These are phyloP conservation scores for Trypethelium eluteriae DNA, from an alignment of 495 filamentous ascomycete species.

Conservation along the genomic window DNA sequence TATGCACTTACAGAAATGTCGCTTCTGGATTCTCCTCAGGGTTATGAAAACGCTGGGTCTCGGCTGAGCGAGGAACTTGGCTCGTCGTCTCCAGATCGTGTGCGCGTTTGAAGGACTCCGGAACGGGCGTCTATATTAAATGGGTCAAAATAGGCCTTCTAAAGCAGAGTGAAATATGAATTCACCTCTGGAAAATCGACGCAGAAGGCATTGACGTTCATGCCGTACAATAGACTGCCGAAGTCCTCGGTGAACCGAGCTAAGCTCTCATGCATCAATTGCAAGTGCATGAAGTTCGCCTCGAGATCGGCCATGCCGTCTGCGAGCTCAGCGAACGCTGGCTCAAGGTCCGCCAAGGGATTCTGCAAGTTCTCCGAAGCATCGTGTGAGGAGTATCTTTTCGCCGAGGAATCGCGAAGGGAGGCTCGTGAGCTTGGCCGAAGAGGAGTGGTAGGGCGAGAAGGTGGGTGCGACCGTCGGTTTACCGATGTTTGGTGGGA, in stretches of 20 bases:
- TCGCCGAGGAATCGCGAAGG: constrained; percentile 53
- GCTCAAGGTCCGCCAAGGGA: constrained; percentile 76
- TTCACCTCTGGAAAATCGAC: constrained; percentile 92
- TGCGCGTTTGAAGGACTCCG: constrained; percentile 66
- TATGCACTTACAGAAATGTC: constrained; percentile 72
- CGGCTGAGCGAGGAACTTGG: constrained; percentile 18
- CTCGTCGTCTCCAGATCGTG: constrained; percentile 16
- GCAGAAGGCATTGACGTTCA: constrained; percentile 99
- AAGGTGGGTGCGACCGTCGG: constrained; percentile 47
- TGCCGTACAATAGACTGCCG: constrained; percentile 84
- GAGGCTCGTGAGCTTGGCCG: constrained; percentile 86
- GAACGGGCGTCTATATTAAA: constrained; percentile 50
- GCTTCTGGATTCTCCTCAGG: constrained; percentile 54
- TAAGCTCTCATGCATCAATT: constrained; percentile 93
- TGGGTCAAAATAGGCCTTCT: neutral
- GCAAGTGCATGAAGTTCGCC: constrained; percentile 93
- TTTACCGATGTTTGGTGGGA: constrained; percentile 22
- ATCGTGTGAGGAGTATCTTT: neutral
- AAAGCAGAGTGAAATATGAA: neutral
- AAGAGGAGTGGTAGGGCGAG: constrained; percentile 86
- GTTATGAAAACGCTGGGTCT: constrained; percentile 13
- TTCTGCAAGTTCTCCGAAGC: constrained; percentile 32
- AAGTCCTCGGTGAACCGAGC: constrained; percentile 94
- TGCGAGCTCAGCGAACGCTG: constrained; percentile 83
- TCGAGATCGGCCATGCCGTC: constrained; percentile 94